A percentile compares a stretch with the other conserved stretches of the same genome.
phyloP scores from a whole-genome alignment of 345 rosid genomes.

The Bruguiera sexangula region DNA sequence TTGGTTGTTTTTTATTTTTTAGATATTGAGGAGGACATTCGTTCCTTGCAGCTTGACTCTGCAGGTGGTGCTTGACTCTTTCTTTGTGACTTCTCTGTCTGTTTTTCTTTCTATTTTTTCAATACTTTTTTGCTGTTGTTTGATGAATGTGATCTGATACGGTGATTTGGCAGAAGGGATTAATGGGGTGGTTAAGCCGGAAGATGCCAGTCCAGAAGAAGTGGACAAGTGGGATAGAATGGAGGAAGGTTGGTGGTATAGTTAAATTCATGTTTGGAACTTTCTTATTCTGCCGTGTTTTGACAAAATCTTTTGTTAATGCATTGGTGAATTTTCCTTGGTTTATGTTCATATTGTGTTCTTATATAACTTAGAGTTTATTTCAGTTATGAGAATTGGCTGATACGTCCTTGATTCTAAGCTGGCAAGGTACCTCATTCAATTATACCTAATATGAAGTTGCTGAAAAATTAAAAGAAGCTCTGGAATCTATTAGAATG shows the following conservation, averaged over 20 bases:
- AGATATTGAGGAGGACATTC: conserved; percentile 70
- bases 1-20: background rate
- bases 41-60: conserved; percentile 56
- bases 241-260: conserved; percentile 52
- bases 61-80: conserved; percentile 32
- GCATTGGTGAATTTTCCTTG: background rate
- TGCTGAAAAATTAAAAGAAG: too few relatives aligned
- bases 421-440: background rate
- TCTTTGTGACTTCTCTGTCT: background rate
- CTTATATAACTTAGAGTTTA: too few relatives aligned
- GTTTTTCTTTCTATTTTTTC: background rate
- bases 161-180: conserved; percentile 38
- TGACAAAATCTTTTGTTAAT: background rate
- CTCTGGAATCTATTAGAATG: background rate
- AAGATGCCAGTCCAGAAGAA: conserved; percentile 36
- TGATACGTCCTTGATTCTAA: too few relatives aligned
- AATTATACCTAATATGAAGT: background rate
- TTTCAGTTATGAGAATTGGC: too few relatives aligned
- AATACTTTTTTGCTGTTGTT: background rate
- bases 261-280: background rate
- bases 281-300: too few relatives aligned
- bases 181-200: conserved; percentile 37
- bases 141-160: background rate
- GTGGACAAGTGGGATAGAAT: conserved; percentile 36
- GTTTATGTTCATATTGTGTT: background rate